Evolutionary conservation across 2,329 filamentous ascomycete species (phyloP).

Genomic region (Pseudogymnoascus sp.): DNA sequence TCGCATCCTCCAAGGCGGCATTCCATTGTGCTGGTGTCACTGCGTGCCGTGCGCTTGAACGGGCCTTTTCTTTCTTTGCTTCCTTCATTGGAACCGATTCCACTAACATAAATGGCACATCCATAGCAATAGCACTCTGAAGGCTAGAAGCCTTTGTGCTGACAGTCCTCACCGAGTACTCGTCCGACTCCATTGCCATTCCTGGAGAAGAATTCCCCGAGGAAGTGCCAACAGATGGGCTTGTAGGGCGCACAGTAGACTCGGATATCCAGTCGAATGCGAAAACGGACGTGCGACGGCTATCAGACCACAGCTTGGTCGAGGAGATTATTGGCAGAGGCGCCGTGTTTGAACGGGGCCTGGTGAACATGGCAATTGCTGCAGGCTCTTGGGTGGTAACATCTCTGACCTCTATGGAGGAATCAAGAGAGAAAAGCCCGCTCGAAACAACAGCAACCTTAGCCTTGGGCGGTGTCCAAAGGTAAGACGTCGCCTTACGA

Average conservation of each 20-base stretch:
- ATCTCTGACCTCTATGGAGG: constrained; percentile 13
- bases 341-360: constrained; percentile 12
- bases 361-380: constrained; percentile 20
- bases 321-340: constrained; percentile 18
- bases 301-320: constrained; percentile 21
- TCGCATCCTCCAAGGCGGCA: not conserved
- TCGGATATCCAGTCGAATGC: constrained; percentile 26
- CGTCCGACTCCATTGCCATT: constrained; percentile 24
- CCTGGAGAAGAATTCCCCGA: constrained; percentile 20
- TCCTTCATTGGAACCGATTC: constrained; percentile 3
- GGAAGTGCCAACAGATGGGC: constrained; percentile 23
- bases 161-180: constrained; percentile 24
- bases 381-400: constrained; percentile 18
- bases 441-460: not conserved
- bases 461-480: constrained; percentile 15
- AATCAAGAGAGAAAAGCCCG: constrained; percentile 18
- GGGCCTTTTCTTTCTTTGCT: constrained; percentile 1
- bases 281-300: constrained; percentile 14
- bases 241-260: constrained; percentile 23
- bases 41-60: constrained; percentile 17
- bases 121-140: constrained; percentile 7
- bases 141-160: constrained; percentile 26
- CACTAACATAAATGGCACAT: constrained; percentile 7
- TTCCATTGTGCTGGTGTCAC: constrained; percentile 5
- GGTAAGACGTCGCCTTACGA: not conserved